These are phyloP conservation scores for Dunaliella primolecta DNA, from an alignment of 139 green algal genomes.

Conservation along the genomic window DNA sequence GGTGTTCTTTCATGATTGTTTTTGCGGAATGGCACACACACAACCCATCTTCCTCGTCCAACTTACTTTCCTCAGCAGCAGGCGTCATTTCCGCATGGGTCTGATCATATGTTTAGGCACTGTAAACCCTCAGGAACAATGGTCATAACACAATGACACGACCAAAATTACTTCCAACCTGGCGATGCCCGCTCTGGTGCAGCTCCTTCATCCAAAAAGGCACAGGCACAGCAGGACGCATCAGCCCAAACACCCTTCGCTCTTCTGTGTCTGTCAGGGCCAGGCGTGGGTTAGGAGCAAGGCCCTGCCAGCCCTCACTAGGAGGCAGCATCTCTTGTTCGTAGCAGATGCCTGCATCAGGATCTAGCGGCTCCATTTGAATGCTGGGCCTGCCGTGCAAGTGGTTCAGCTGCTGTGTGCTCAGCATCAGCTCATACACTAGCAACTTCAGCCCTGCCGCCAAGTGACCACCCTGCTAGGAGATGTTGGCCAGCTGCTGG, in stretches of 20 bases:
- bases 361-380: neutral
- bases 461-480: conserved; percentile 22
- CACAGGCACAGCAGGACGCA: too few species aligned
- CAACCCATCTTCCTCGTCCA: too few species aligned
- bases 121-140: too few species aligned
- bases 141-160: too few species aligned
- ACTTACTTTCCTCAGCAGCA: too few species aligned
- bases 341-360: conserved; percentile 16
- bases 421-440: conserved; percentile 30
- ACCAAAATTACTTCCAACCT: too few species aligned
- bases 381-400: neutral
- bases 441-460: conserved; percentile 37
- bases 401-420: conserved; percentile 29
- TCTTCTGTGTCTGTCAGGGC: conserved; percentile 27
- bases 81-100: too few species aligned
- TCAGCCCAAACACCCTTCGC: conserved; percentile 1
- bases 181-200: neutral
- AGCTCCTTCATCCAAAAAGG: neutral
- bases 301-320: neutral
- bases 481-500: conserved; percentile 22
- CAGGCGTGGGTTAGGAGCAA: neutral
- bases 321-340: neutral
- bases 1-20: too few species aligned
- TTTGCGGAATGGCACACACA: too few species aligned
- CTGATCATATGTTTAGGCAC: too few species aligned